These are phyloP conservation scores for Stachybotrys chlorohalonatus DNA, from an alignment of 2,329 filamentous ascomycete species.

Conservation along the genomic window DNA sequence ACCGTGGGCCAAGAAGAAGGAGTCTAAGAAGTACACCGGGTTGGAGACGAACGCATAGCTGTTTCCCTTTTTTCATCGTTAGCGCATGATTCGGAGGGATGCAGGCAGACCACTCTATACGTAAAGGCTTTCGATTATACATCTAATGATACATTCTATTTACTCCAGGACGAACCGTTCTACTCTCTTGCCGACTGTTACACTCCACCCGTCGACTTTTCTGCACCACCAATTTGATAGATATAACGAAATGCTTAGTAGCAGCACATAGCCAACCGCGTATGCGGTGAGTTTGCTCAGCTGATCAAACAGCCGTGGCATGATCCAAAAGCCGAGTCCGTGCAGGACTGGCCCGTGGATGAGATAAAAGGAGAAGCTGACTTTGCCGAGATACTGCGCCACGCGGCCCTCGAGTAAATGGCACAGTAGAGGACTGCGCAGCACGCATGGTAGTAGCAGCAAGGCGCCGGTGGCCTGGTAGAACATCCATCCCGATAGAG, in stretches of 20 bases:
- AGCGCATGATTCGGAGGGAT: no score
- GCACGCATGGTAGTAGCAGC: conserved; percentile 23
- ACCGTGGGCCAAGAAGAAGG: conserved; percentile 1
- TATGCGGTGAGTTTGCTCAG: conserved; percentile 20
- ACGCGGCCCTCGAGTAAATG: conserved; percentile 17
- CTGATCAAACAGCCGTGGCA: conserved; percentile 28
- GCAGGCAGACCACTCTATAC: no score
- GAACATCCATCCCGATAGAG: conserved; percentile 28
- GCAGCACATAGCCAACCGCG: conserved; percentile 19
- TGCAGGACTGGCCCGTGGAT: conserved; percentile 48
- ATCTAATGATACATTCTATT: neutral
- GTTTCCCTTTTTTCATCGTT: no score
- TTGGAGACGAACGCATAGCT: conserved; percentile 1
- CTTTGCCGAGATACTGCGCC: conserved; percentile 27
- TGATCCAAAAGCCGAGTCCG: conserved; percentile 50
- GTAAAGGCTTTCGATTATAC: neutral
- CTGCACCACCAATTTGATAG: conserved; percentile 24
- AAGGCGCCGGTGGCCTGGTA: conserved; percentile 28
- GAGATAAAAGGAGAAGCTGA: conserved; percentile 33
- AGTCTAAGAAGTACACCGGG: conserved; percentile 1
- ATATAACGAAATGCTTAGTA: conserved; percentile 22
- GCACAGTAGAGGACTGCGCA: conserved; percentile 20
- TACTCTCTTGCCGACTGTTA: conserved; percentile 24
- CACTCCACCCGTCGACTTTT: conserved; percentile 27
- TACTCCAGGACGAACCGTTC: conserved; percentile 13